Percentiles rank a stretch among this genome's conserved stretches.
Conservation (phyloP, 306 rosid species). For the Oemleria cerasiformis region DNA sequence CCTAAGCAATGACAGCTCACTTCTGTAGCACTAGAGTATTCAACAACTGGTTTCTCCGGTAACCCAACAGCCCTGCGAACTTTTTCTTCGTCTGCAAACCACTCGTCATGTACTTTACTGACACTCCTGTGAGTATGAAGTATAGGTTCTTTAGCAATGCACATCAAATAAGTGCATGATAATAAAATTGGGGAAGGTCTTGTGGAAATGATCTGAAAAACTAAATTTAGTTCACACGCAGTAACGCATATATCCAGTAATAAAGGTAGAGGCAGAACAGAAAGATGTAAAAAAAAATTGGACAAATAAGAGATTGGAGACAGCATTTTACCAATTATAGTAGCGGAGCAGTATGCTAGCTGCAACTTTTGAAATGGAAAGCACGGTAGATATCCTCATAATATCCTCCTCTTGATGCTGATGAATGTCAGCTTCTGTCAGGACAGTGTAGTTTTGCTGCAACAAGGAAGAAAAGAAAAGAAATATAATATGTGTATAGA, state of each 20-base stretch:
- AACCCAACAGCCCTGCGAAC: constrained; percentile 59
- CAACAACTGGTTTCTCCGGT: constrained; percentile 44
- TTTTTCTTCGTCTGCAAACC: constrained; percentile 68
- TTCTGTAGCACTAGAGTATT: constrained; percentile 31
- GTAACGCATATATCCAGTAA: neutral
- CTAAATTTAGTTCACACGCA: neutral
- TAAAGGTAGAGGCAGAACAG: neutral
- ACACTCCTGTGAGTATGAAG: constrained; percentile 44
- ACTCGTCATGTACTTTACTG: constrained; percentile 66
- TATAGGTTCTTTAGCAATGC: constrained; percentile 16
- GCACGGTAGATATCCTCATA: constrained; percentile 52
- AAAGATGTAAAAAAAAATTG: neutral
- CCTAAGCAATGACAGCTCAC: constrained; percentile 30
- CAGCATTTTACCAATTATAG: constrained; percentile 48
- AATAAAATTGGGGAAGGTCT: neutral
- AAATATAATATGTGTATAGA: neutral
- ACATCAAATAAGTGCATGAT: constrained; percentile 9
- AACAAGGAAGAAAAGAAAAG: constrained; percentile 12
- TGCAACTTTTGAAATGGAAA: constrained; percentile 49
- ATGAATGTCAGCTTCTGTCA: constrained; percentile 54
- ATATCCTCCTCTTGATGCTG: constrained; percentile 63
- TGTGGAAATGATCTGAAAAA: neutral
- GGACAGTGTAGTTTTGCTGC: constrained; percentile 54
- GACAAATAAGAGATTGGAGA: constrained; percentile 3
- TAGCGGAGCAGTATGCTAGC: constrained; percentile 62